A percentile compares a stretch with the other conserved stretches of the same genome.
phyloP scores from a whole-genome alignment of 371 early-diverging fungal genomes.

The Smittium culicis region DNA sequence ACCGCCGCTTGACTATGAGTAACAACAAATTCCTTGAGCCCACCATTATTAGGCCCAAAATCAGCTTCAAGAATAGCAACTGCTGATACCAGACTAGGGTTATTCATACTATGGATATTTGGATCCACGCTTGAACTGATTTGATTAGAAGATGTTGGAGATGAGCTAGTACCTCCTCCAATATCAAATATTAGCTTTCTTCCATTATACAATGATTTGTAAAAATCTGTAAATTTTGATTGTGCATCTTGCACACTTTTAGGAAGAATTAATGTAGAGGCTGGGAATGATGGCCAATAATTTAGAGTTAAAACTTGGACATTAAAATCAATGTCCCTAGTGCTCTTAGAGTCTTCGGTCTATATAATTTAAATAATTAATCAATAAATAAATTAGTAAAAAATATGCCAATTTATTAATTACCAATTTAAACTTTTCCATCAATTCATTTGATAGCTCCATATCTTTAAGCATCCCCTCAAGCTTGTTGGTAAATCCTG shows the following conservation, averaged over 20 bases:
- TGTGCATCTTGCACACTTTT: constrained; percentile 36
- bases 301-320: constrained; percentile 73
- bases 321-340: constrained; percentile 29
- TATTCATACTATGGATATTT: not conserved
- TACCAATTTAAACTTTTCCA: not conserved
- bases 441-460: constrained; percentile 18
- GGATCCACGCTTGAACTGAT: not conserved
- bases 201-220: constrained; percentile 55
- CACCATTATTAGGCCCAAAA: constrained; percentile 22
- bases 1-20: constrained; percentile 61
- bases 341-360: not conserved
- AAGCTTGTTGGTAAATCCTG: constrained; percentile 71
- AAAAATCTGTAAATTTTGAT: constrained; percentile 49
- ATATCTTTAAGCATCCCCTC: constrained; percentile 55
- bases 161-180: not conserved
- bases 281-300: constrained; percentile 80
- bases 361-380: not conserved
- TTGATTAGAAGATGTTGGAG: not conserved
- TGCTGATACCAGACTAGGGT: not conserved
- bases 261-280: constrained; percentile 47
- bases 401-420: not conserved
- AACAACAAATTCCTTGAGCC: constrained; percentile 52
- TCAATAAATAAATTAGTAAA: not conserved
- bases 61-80: not conserved
- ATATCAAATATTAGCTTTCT: constrained; percentile 41